These are phyloP conservation scores for Fraxinus paxiana DNA, from an alignment of 305 asterid species.

Conservation along the genomic window DNA sequence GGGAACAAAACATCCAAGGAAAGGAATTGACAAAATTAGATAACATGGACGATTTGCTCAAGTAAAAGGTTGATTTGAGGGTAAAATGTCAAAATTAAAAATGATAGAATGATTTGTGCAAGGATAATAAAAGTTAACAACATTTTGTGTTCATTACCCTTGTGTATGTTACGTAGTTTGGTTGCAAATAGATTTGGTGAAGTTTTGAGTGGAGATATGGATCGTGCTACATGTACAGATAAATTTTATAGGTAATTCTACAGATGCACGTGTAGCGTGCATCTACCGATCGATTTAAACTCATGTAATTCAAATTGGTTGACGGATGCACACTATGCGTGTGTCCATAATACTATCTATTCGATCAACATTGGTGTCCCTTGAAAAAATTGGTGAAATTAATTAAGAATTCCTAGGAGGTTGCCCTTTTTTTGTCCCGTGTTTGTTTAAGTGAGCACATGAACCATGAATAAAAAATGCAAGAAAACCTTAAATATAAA, in stretches of 20 bases:
- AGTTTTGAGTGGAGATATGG: not conserved
- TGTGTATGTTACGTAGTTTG: not conserved
- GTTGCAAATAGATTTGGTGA: not conserved
- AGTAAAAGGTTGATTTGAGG: not conserved
- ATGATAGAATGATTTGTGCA: not conserved
- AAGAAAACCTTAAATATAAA: not conserved
- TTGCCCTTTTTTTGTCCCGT: conserved; percentile 17
- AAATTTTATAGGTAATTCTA: too few relatives aligned
- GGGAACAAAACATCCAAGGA: not conserved
- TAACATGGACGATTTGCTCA: not conserved
- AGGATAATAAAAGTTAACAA: not conserved
- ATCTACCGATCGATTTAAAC: not conserved
- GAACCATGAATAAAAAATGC: not conserved
- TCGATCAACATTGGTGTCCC: conserved; percentile 21
- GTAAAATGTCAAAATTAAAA: not conserved
- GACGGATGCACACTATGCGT: not conserved
- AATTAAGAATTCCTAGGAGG: conserved; percentile 24
- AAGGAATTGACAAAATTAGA: not conserved
- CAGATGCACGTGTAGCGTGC: not conserved
- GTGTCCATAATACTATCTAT: not conserved
- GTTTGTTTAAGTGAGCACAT: not conserved
- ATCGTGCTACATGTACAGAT: not conserved
- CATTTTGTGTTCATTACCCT: not conserved
- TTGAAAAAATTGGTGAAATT: conserved; percentile 14
- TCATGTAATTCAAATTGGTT: not conserved